Evolutionary conservation across 768 basidiomycete species (phyloP).

Genomic region (Leccinum sublutescens): DNA sequence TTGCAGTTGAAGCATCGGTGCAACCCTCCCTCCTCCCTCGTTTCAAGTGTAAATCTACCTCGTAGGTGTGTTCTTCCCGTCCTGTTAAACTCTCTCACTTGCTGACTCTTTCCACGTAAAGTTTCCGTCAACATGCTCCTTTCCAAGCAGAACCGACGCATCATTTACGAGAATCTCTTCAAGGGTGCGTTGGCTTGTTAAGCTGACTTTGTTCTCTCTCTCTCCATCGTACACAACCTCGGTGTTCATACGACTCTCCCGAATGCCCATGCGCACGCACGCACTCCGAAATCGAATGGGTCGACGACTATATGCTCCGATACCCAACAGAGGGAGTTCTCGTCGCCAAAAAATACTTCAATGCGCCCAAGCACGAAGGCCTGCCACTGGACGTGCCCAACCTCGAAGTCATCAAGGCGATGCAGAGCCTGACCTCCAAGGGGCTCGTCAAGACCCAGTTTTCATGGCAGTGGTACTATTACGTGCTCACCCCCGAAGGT

Average conservation of each 20-base stretch:
- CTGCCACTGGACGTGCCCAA: constrained; percentile 70
- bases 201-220: constrained; percentile 1
- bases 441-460: constrained; percentile 99
- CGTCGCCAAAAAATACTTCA: constrained; percentile 99
- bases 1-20: constrained; percentile 33
- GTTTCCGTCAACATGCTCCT: constrained; percentile 79
- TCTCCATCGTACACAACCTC: too few species aligned
- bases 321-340: constrained; percentile 82
- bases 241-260: neutral
- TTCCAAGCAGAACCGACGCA: constrained; percentile 89
- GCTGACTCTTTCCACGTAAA: constrained; percentile 32
- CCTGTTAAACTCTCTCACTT: neutral
- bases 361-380: constrained; percentile 95
- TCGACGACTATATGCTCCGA: neutral
- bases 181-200: constrained; percentile 59
- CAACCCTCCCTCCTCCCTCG: constrained; percentile 14
- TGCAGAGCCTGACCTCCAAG: constrained; percentile 65
- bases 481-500: constrained; percentile 94
- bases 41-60: neutral
- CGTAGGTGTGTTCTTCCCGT: neutral
- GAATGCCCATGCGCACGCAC: too few species aligned
- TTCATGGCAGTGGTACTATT: constrained; percentile 99
- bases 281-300: neutral
- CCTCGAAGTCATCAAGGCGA: constrained; percentile 68
- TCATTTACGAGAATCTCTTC: constrained; percentile 99